Evolutionary conservation across 495 filamentous ascomycete species (phyloP), one percentile per base, ranked within the genome.

Genomic region (Tuber melanosporum): DNA sequence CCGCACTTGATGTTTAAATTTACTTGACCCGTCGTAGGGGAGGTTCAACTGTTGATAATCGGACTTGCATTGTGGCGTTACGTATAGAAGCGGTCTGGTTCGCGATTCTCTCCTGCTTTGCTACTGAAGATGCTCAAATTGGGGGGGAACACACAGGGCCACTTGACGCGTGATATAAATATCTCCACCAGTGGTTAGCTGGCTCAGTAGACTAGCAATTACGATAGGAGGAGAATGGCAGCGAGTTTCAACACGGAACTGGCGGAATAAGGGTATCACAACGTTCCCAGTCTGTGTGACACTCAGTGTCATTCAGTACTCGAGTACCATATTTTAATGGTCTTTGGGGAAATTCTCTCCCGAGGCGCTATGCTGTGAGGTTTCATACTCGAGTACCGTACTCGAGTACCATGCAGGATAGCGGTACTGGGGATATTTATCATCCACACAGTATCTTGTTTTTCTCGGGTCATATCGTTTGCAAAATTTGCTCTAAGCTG

Each of bases 81-180:
- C 20, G 5, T 12, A n/a, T 66, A 2, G n/a, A 32, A 6, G 52
- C 52, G 14, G 57, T 66, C 57, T 32, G 9, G n/a, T 66, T 66
- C 32, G 57, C 57, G 26, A 66, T 66, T 66, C 26, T 26, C 52
- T 62, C 19, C 2, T 5, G 26, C 57, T 32, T n/a, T 66, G 57
- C 32, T 66, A 15, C n/a, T 32, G 20, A 1, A 9, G 9, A 49
- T 4, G 22, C n/a, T 10, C 26, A 32, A 66, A 32, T 66, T 32
- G 12, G 12, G 57, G 57, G 57, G 57, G 32, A 66, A 15, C 7
- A 32, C 32, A 32, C 32, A n/a, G 57, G 57, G 26, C 26, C 57
- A 32, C 57, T 66, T 26, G 57, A 66, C 57, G 57, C 14, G 57
- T 66, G 57, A 66, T 66, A 66, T 66, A 66, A 66, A 66, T 66